phyloP scores from a whole-genome alignment of 768 basidiomycete species.

The Terana coerulea region DNA sequence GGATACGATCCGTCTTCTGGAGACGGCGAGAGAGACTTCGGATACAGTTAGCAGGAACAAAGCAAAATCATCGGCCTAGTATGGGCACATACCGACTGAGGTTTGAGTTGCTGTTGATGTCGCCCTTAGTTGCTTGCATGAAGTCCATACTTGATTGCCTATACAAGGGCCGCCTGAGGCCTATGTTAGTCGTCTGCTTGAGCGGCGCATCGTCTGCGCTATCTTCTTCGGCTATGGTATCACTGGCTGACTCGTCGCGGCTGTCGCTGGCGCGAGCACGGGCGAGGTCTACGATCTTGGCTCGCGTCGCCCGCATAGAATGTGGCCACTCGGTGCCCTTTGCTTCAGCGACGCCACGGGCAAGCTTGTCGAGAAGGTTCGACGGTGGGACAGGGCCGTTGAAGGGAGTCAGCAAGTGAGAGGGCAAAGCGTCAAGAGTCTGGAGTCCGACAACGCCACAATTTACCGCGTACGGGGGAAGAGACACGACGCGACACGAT shows the following conservation, averaged over 20 bases:
- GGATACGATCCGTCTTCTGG: conserved; percentile 56
- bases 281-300: conserved; percentile 79
- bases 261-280: conserved; percentile 57
- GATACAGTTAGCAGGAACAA: conserved; percentile 17
- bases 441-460: conserved; percentile 24
- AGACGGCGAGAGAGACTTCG: conserved; percentile 62
- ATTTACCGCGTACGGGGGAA: conserved; percentile 3
- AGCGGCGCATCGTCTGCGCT: conserved; percentile 37
- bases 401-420: conserved; percentile 85
- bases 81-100: conserved; percentile 69
- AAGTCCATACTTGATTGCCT: conserved; percentile 89
- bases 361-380: conserved; percentile 84
- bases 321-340: conserved; percentile 82
- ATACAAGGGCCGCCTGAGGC: conserved; percentile 58
- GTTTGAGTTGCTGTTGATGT: conserved; percentile 47
- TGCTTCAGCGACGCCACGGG: conserved; percentile 68
- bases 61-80: no score
- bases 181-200: conserved; percentile 45
- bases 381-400: conserved; percentile 80
- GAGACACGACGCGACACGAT: conserved; percentile 11
- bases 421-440: conserved; percentile 82
- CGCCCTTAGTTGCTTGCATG: conserved; percentile 48
- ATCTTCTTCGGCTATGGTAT: conserved; percentile 46
- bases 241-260: conserved; percentile 30
- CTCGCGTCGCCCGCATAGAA: conserved; percentile 75